A percentile compares a stretch with the other conserved stretches of the same genome.
phyloP scores from a whole-genome alignment of 257 asterid species.

The Lycium barbarum region DNA sequence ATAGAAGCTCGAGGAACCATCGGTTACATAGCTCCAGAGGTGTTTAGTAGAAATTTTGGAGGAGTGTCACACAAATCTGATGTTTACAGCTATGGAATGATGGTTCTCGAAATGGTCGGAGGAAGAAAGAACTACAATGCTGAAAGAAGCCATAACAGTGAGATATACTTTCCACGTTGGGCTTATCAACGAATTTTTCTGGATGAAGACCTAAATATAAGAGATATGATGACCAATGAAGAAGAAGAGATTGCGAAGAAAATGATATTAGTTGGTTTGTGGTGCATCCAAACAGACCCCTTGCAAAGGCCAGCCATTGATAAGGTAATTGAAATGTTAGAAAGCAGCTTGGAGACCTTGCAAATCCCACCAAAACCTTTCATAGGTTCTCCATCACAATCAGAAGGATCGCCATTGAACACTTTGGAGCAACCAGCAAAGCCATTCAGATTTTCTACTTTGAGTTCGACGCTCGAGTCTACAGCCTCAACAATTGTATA shows the following conservation, averaged over 20 bases:
- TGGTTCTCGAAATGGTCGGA: too few relatives aligned
- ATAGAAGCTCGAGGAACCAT: slow-evolving; percentile 36
- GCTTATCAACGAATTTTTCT: not conserved
- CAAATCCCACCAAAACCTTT: slow-evolving; percentile 22
- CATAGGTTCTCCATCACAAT: slow-evolving; percentile 28
- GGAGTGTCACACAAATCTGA: slow-evolving; percentile 41
- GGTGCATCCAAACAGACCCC: slow-evolving; percentile 39
- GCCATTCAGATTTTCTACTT: not conserved
- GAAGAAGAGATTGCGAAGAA: slow-evolving; percentile 32
- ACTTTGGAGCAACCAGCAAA: not conserved
- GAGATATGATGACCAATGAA: not conserved
- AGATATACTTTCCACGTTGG: too few relatives aligned
- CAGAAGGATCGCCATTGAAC: not conserved
- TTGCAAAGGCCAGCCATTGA: slow-evolving; percentile 31
- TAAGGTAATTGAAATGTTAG: not conserved
- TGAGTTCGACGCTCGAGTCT: not conserved
- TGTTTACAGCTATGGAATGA: slow-evolving; percentile 43
- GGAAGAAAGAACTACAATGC: too few relatives aligned
- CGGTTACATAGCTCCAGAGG: slow-evolving; percentile 44
- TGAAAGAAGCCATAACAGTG: too few relatives aligned
- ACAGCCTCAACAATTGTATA: too few relatives aligned
- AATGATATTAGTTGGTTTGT: slow-evolving; percentile 39
- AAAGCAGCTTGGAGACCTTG: too few relatives aligned
- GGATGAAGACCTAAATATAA: not conserved
- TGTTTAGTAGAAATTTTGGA: slow-evolving; percentile 34